Evolutionary conservation across 768 basidiomycete genomes (phyloP).

Genomic region (Inosperma sp.): DNA sequence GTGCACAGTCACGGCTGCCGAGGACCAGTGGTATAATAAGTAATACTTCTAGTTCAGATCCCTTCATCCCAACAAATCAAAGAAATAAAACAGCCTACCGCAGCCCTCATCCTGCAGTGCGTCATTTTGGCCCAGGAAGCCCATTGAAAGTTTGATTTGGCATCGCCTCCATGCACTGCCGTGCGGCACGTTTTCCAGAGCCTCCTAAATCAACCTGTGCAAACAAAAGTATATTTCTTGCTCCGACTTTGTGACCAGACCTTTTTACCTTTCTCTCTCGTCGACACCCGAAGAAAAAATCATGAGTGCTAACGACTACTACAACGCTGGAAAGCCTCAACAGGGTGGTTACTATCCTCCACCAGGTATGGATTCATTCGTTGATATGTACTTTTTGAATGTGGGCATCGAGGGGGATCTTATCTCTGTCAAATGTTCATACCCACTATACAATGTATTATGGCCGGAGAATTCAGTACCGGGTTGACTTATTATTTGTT

Average conservation of each 20-base stretch:
- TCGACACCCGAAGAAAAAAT: slow-evolving; percentile 12
- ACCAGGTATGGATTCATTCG: slow-evolving; percentile 25
- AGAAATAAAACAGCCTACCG: no score
- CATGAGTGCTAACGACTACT: slow-evolving; percentile 78
- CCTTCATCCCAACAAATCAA: no score
- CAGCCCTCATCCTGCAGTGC: no score
- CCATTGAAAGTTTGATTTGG: no score
- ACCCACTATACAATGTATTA: neutral
- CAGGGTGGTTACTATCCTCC: slow-evolving; percentile 42
- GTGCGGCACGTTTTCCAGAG: neutral
- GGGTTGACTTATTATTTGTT: neutral
- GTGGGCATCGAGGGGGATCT: neutral
- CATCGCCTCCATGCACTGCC: neutral
- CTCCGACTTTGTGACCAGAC: slow-evolving; percentile 5
- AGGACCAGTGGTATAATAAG: no score
- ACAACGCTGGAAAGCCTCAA: slow-evolving; percentile 47
- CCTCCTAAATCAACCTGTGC: slow-evolving; percentile 26
- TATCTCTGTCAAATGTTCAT: slow-evolving; percentile 4
- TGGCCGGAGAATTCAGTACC: neutral
- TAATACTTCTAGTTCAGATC: no score
- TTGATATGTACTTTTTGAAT: neutral
- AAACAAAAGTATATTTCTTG: slow-evolving; percentile 28
- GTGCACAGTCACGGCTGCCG: no score
- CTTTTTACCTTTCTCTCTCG: slow-evolving; percentile 11
- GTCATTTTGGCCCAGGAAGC: no score